A percentile compares a stretch with the other conserved stretches of the same genome.
phyloP scores from a whole-genome alignment of 2,329 filamentous ascomycete species.

The Fusarium sp. region DNA sequence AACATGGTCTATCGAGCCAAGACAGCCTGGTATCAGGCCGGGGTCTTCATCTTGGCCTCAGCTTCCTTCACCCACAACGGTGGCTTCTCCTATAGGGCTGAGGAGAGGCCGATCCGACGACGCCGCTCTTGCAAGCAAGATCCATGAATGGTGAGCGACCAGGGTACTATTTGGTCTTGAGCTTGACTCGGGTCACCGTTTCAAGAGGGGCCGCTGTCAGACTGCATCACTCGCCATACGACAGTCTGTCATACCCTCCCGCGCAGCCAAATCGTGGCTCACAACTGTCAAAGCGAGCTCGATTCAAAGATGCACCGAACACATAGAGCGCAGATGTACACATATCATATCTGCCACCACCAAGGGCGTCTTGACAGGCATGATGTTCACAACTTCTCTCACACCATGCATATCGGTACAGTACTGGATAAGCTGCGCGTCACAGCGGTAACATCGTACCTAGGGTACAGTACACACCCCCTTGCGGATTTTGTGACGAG shows the following conservation, averaged over 20 bases:
- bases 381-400: not conserved
- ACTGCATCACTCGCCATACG: constrained; percentile 17
- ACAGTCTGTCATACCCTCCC: constrained; percentile 4
- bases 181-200: constrained; percentile 3
- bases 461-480: not conserved
- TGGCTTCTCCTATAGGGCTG: constrained; percentile 31
- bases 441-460: not conserved
- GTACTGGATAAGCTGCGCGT: not conserved
- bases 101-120: constrained; percentile 16
- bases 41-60: not conserved
- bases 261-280: not conserved
- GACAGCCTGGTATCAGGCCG: not conserved
- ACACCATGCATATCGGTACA: not conserved
- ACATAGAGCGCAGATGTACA: not conserved
- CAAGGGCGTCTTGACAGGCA: not conserved
- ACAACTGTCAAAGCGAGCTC: not conserved
- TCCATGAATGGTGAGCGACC: constrained; percentile 16
- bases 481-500: not conserved
- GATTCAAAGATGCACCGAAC: not conserved
- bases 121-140: constrained; percentile 28
- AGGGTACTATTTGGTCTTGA: constrained; percentile 12
- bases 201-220: constrained; percentile 26
- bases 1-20: not conserved
- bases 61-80: not conserved
- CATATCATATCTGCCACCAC: constrained; percentile 8